Conservation (phyloP, 148 eudicot genomes). For the Fagopyrum tataricum region DNA sequence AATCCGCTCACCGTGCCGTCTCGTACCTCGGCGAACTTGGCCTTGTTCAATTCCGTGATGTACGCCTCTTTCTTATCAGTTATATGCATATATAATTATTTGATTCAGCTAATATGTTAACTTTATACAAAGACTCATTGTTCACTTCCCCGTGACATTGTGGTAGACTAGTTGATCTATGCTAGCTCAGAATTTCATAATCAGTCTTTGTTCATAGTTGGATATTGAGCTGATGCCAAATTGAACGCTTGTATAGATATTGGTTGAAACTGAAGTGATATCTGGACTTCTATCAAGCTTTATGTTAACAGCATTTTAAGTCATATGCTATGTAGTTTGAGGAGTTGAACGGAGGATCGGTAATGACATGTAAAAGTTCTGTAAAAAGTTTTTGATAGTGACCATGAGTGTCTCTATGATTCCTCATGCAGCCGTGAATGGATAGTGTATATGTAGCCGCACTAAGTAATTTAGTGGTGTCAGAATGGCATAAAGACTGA, state of each 20-base stretch:
- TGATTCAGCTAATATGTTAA: not conserved
- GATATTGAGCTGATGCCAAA: not conserved
- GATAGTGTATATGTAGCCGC: not conserved
- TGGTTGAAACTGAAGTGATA: not conserved
- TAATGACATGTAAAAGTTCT: not conserved
- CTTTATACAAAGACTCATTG: no score
- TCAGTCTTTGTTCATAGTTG: not conserved
- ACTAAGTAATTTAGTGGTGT: not conserved
- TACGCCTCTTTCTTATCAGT: conserved; percentile 23
- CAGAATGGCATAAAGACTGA: not conserved
- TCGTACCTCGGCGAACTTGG: conserved; percentile 92
- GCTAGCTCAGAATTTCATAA: not conserved
- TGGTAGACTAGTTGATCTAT: not conserved
- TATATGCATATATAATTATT: not conserved
- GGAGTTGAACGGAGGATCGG: not conserved
- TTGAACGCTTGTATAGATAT: not conserved
- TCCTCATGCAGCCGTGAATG: not conserved
- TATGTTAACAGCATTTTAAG: not conserved
- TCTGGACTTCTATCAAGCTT: not conserved
- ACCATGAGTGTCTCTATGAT: not conserved
- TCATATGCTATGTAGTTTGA: conserved; percentile 4
- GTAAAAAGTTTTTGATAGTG: not conserved
- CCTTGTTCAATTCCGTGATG: conserved; percentile 92
- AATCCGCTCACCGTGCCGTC: conserved; percentile 92
- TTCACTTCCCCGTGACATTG: not conserved